A percentile compares a stretch with the other conserved stretches of the same genome.
Evolutionary conservation across 2,329 filamentous ascomycete genomes (phyloP).

Genomic region (Fusarium sulawesiense): DNA sequence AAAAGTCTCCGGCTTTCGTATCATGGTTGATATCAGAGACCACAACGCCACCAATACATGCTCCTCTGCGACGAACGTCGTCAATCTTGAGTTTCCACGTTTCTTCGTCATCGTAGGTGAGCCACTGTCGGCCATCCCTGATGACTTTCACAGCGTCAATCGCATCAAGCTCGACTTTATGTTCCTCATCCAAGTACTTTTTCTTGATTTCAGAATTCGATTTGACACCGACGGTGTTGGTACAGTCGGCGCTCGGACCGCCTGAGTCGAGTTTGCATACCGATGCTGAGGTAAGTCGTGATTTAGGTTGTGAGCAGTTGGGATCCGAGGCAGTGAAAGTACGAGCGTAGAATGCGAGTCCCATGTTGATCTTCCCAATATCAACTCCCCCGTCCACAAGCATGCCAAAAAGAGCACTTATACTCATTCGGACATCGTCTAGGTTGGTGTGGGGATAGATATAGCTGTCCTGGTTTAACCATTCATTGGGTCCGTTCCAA

Average conservation of each 20-base stretch:
- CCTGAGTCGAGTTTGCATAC: not conserved
- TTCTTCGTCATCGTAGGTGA: slow-evolving; percentile 14
- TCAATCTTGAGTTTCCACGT: slow-evolving; percentile 19
- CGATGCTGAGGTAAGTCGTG: no score
- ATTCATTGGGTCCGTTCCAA: not conserved
- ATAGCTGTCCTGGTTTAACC: not conserved
- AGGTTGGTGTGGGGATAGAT: slow-evolving; percentile 32
- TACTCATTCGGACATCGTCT: slow-evolving; percentile 4
- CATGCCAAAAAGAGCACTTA: slow-evolving; percentile 14
- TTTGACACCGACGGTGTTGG: not conserved
- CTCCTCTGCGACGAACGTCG: not conserved
- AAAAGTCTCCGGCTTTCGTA: slow-evolving; percentile 4
- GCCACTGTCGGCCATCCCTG: not conserved
- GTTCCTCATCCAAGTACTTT: not conserved
- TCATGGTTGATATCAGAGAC: slow-evolving; percentile 27
- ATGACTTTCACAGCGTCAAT: slow-evolving; percentile 3
- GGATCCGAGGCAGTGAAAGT: not conserved
- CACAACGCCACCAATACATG: slow-evolving; percentile 24
- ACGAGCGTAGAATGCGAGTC: slow-evolving; percentile 21
- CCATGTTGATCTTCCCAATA: slow-evolving; percentile 12
- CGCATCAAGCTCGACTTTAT: not conserved
- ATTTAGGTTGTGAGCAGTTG: not conserved
- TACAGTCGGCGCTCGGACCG: not conserved
- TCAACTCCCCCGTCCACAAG: fast-evolving
- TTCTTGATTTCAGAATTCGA: slow-evolving; percentile 4